Percentiles rank a stretch among this genome's conserved stretches.
Conservation (phyloP, 2,329 filamentous ascomycete species). For the Ramularia endophylla region DNA sequence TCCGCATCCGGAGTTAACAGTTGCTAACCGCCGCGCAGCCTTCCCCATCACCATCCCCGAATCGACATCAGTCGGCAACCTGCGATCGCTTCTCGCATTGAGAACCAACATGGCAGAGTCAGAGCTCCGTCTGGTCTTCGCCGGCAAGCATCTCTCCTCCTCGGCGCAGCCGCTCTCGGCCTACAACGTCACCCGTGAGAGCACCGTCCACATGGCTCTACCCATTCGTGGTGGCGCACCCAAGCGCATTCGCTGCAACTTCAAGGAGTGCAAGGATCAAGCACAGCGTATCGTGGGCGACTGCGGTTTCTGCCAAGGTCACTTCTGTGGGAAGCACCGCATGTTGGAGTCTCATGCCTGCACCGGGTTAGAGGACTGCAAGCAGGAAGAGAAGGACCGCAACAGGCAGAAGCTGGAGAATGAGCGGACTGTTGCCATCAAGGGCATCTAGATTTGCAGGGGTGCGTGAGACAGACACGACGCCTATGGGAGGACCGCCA, state of each 20-base stretch:
- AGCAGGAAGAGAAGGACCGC: slow-evolving; percentile 91
- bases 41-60: slow-evolving; percentile 52
- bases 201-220: slow-evolving; percentile 50
- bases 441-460: slow-evolving; percentile 58
- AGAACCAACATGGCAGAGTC: slow-evolving; percentile 49
- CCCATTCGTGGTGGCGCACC: slow-evolving; percentile 56
- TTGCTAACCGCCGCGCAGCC: slow-evolving; percentile 37
- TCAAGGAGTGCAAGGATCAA: slow-evolving; percentile 80
- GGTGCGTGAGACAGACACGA: no score
- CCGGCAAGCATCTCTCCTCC: slow-evolving; percentile 50
- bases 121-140: slow-evolving; percentile 52
- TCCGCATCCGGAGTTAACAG: slow-evolving; percentile 9
- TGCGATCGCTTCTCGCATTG: slow-evolving; percentile 52
- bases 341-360: slow-evolving; percentile 94
- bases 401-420: slow-evolving; percentile 89
- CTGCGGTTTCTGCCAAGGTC: slow-evolving; percentile 88
- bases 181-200: slow-evolving; percentile 44
- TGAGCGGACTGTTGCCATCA: slow-evolving; percentile 90
- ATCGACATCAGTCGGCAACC: slow-evolving; percentile 49
- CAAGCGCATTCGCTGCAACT: slow-evolving; percentile 78
- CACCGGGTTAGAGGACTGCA: slow-evolving; percentile 88
- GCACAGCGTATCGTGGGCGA: slow-evolving; percentile 94
- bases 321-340: slow-evolving; percentile 92
- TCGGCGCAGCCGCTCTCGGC: slow-evolving; percentile 40
- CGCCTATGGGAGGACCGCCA: no score